These are phyloP conservation scores for Deuterostichococcus epilithicus DNA, from an alignment of 139 green algal species.

Conservation along the genomic window DNA sequence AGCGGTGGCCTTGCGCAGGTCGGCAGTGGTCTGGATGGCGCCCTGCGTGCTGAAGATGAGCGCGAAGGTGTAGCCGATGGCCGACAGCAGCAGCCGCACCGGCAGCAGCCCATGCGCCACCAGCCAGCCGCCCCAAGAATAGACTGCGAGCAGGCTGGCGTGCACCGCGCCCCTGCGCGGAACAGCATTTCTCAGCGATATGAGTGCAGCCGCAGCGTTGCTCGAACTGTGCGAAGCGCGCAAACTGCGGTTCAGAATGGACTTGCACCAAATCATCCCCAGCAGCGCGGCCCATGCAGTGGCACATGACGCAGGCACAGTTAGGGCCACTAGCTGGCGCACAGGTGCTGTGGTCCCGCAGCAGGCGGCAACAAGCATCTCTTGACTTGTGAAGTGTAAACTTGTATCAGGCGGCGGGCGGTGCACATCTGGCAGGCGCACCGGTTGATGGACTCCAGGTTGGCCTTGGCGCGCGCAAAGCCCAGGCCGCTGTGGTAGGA, in stretches of 20 bases:
- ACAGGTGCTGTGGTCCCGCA: too few relatives aligned
- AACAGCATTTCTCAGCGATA: background rate
- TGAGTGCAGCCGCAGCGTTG: background rate
- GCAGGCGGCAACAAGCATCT: too few relatives aligned
- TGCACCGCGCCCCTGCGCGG: constrained; percentile 67
- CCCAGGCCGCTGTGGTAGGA: constrained; percentile 61
- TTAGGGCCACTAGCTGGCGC: too few relatives aligned
- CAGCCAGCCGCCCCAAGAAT: constrained; percentile 74
- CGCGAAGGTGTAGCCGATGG: constrained; percentile 88
- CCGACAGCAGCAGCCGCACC: constrained; percentile 67
- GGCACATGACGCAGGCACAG: too few relatives aligned
- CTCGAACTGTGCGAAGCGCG: too few relatives aligned
- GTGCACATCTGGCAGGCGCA: background rate
- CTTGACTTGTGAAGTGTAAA: too few relatives aligned
- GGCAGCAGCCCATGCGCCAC: constrained; percentile 67
- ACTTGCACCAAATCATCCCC: too few relatives aligned
- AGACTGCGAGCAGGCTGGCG: constrained; percentile 71
- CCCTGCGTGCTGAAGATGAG: constrained; percentile 86
- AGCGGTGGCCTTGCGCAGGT: constrained; percentile 52
- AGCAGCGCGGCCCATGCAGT: too few relatives aligned
- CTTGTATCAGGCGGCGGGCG: background rate
- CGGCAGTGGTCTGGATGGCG: constrained; percentile 69
- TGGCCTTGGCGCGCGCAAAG: constrained; percentile 74
- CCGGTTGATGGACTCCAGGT: constrained; percentile 58
- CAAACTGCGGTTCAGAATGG: too few relatives aligned